A percentile compares a stretch with the other conserved stretches of the same genome.
These are phyloP conservation scores for Pinus tabuliformis DNA, from an alignment of 75 land plant genomes.

Conservation along the genomic window DNA sequence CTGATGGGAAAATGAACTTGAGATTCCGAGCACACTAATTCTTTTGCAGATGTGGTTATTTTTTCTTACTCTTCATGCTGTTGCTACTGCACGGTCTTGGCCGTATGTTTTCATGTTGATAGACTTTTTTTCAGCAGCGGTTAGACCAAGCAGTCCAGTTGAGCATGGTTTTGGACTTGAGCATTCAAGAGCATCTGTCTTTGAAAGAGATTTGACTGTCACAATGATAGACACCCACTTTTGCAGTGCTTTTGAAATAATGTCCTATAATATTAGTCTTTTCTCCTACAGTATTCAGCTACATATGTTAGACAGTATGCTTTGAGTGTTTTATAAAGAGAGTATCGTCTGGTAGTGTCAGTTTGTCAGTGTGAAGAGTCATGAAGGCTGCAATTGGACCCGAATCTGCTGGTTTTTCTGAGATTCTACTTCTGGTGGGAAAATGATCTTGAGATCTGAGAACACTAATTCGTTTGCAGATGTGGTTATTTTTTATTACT, in stretches of 20 bases:
- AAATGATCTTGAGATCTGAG: not conserved
- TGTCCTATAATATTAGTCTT: conserved; percentile 3
- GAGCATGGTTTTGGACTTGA: conserved; percentile 5
- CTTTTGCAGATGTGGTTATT: not conserved
- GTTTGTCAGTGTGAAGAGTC: conserved; percentile 2
- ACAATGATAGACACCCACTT: not conserved
- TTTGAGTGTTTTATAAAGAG: not conserved
- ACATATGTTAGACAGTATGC: not conserved
- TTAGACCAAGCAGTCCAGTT: not conserved
- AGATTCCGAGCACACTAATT: not conserved
- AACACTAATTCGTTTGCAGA: not conserved
- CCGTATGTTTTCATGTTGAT: conserved; percentile 11
- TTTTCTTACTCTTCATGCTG: not conserved
- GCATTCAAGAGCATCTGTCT: not conserved
- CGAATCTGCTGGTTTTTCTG: not conserved
- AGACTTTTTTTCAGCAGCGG: conserved; percentile 4
- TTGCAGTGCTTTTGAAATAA: conserved; percentile 9
- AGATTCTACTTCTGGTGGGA: not conserved
- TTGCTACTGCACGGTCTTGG: not conserved
- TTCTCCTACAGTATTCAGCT: not conserved
- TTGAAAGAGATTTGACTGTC: conserved; percentile 5
- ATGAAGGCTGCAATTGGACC: conserved; percentile 1
- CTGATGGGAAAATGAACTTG: not conserved
- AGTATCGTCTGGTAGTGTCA: conserved; percentile 9
- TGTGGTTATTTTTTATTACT: not conserved